Evolutionary conservation across 306 rosid species (phyloP), one percentile per base, ranked within the genome.

Genomic region (Trifolium subterraneum): DNA sequence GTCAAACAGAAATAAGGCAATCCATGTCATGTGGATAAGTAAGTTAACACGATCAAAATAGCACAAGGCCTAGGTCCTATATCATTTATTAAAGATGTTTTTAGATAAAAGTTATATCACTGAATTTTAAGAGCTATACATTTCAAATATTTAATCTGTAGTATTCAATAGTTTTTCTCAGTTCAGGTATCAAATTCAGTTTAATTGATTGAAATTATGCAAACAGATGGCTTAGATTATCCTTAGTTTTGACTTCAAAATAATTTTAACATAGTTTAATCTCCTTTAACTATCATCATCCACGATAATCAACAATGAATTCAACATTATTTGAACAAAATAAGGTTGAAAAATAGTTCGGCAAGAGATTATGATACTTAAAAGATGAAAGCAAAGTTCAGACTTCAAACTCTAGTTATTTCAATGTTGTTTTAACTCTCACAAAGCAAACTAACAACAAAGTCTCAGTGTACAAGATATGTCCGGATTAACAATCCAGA

Each of bases 41-140:
- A 48, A 76, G 67, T 15, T 19, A 54, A 44, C 54, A 73, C 36
- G 44, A 45, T 35, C 62, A 72, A 71, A 44, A 72, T 33, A 45
- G 64, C 52, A 22, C 41, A 52, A 36, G 18, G 54, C 6, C 33
- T 20, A 52, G 68, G 52, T 41, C 18, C 50, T 47, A 31, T 44
- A 71, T 48, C 15, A 54, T 42, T 63, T 68, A 60, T 66, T 23
- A 29, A 16, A 73, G 23, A 72, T 44, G 29, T 66, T 22, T 39
- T 35, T 35, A 44, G 13, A 13, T 22, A 16, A 51, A 52, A 79
- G 1, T 4, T 4, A 1, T 25, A 42, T 39, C 51, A 50, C 35
- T 50, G 16, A 60, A 68, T 48, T 74, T 59, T 2, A 68, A 61
- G 59, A 73, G 71, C 59, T 8, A 65, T 38, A 61, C 38, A 36